phyloP scores from a whole-genome alignment of 2,329 filamentous ascomycete genomes.

The Stylonectria norvegica region DNA sequence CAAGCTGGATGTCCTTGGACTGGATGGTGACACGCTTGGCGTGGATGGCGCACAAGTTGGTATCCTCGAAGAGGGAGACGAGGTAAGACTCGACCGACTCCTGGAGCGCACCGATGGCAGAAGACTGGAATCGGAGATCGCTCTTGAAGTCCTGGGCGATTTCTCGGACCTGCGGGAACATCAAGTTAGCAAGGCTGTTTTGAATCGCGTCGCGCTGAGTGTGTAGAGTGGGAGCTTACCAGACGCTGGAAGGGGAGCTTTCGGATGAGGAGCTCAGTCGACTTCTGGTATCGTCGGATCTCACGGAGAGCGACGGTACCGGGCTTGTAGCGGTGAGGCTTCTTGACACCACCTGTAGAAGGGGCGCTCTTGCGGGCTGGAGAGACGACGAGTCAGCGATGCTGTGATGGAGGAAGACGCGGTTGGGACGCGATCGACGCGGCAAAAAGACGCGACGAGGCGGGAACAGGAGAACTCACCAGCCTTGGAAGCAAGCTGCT shows the following conservation, averaged over 20 bases:
- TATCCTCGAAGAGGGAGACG: conserved; percentile 96
- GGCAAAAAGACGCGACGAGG: neutral
- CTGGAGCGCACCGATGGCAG: conserved; percentile 94
- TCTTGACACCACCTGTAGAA: conserved; percentile 95
- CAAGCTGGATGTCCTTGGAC: conserved; percentile 95
- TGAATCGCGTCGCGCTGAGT: too few species aligned
- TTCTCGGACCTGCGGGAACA: conserved; percentile 73
- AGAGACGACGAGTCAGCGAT: conserved; percentile 11
- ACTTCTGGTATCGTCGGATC: conserved; percentile 98
- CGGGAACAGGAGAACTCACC: conserved; percentile 36
- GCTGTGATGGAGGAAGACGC: conserved; percentile 6
- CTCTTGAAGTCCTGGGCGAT: conserved; percentile 96
- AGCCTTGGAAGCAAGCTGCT: conserved; percentile 99
- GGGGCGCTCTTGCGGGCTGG: conserved; percentile 87
- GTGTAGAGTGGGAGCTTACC: conserved; percentile 50
- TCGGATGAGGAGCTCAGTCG: conserved; percentile 90
- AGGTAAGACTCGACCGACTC: conserved; percentile 99
- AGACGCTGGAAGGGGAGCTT: conserved; percentile 98
- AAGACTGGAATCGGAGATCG: conserved; percentile 95
- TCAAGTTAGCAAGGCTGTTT: too few species aligned
- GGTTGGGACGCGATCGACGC: conserved; percentile 12
- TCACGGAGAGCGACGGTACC: conserved; percentile 97
- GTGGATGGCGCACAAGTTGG: conserved; percentile 97
- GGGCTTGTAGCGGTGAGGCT: conserved; percentile 87
- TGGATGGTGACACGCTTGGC: conserved; percentile 99